Base-by-base conservation (phyloP, 352 stramenopile species). In the Phytopythium litorale region DNA sequence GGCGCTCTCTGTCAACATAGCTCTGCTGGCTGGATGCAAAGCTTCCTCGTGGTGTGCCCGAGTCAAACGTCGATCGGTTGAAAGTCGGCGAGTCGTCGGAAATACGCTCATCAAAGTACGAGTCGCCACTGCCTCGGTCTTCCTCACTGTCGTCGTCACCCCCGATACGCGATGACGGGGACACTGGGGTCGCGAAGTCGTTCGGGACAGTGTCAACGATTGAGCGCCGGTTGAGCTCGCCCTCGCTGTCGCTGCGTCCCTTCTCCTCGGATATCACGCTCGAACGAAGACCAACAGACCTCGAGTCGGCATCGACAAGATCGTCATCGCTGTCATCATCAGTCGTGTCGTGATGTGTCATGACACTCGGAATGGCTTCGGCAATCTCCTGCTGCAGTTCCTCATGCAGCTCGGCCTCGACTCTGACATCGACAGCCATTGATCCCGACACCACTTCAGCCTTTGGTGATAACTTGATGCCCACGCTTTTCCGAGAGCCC, bases 11-110 rank as follows among this genome's bases (percentile, higher is more conserved):
- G 11, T 38, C 53, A n/a, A 63, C 48, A 38, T 52, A 56, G 60
- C 62, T 73, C 12, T 65, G 64, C 19, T 65, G 64, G 25, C 71
- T 75, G 4, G 71, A 78, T 9, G 65, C 63, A 11, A 71, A 60
- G 55, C 73, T 85, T 13, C 58, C 67, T 30, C 64, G 72, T 63
- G 70, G 72, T 2, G 72, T 74, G 40, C 65, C 65, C 15, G 66
- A 77, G 38, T 76, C 64, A 40, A 83, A 78, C 1, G 76, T 68
- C 33, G 60, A 68, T 37, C 74, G 56, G 21, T 77, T 68, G 48
- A 68, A 79, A 21, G 68, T 72, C 8, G 54, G 65, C 52, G 71
- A 76, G 25, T 54, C 66, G 12, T 72, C 60, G 7, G 71, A 76
- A 0, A 66, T 71, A 7, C 56, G 68, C 15, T 70, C 49, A 52